These are phyloP conservation scores for Penicillium nordicum DNA, from an alignment of 2,329 filamentous ascomycete genomes.

Conservation along the genomic window DNA sequence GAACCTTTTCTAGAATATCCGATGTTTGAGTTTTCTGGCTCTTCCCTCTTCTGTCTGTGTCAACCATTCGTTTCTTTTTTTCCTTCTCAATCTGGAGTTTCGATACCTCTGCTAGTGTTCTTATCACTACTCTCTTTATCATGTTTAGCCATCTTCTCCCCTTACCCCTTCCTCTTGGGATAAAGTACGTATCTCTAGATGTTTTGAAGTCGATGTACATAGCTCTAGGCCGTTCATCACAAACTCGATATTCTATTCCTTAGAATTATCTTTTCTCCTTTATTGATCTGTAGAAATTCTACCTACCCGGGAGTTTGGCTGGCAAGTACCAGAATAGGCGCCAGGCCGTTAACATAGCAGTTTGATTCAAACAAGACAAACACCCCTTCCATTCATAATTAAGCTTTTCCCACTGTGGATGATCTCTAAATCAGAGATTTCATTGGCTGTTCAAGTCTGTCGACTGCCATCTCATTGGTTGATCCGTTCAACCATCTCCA, in stretches of 20 bases:
- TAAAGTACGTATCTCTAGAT: constrained; percentile 4
- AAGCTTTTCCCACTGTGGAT: not conserved
- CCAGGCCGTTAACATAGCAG: not conserved
- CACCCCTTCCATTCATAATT: not conserved
- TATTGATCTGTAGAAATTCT: not conserved
- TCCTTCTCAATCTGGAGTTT: constrained; percentile 4
- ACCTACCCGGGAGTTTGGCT: not conserved
- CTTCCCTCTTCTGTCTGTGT: not conserved
- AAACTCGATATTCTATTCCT: not conserved
- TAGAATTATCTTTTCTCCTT: not conserved
- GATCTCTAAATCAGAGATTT: too few species aligned
- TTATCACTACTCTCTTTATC: constrained; percentile 2
- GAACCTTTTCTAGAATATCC: constrained; percentile 40
- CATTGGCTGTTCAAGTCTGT: too few species aligned
- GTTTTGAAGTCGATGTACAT: constrained; percentile 15
- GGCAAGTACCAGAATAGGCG: not conserved
- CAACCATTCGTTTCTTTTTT: not conserved
- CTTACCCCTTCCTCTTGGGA: constrained; percentile 1
- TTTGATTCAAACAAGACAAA: not conserved
- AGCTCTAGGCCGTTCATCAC: not conserved
- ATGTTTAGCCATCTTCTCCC: not conserved
- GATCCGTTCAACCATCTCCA: too few species aligned
- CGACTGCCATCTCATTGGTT: too few species aligned
- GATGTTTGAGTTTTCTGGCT: not conserved
- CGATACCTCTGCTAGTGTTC: constrained; percentile 12